Evolutionary conservation across 2,329 filamentous ascomycete species (phyloP), one percentile per base, ranked within the genome.

Genomic region (Cryphonectria radicalis): DNA sequence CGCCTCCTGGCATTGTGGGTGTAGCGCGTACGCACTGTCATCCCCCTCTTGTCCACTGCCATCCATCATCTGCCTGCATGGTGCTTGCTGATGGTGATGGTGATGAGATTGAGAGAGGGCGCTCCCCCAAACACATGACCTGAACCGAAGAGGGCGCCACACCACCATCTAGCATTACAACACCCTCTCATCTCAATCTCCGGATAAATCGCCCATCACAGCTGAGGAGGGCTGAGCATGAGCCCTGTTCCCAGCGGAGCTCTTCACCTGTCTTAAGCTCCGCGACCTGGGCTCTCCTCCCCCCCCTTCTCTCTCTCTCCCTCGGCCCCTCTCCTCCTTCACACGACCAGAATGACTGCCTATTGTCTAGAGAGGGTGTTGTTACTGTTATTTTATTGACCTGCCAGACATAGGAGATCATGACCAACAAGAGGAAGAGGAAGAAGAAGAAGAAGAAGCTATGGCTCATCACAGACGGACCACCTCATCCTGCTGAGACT

Each of bases 401-500:
- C 28, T 62, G 19, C 59, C 59, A 62, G 59, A 40, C 59, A 40
- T 17, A 62, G 32, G n/a, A 28, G n/a, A n/a, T 25, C 8, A 6
- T n/a, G 17, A 28, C 28, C 53, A 8, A 5, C 1, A 59, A 17
- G 55, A 32, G 35, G 8, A 40, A 37, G 35, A 37, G 6, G 35
- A 37, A 4, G 37, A 40, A 37, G 35, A 37, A 37, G 35, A 37
- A 4, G 11, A 57, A 17, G 53, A 28, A 32, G 53, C 22, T 32
- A 57, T 59, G 25, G 7, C 19, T 28, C 14, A 59, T 7, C 25
- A 32, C 55, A 32, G 17, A 19, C 13, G 28, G 25, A 35, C 25
- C 28, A n/a, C n/a, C 8, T 14, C 59, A 25, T 35, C 13, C 59
- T 37, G 59, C 59, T 62, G 59, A 91, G 40, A 98, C 96, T 78